Conservation (phyloP, 2,329 filamentous ascomycete genomes). For the Aureobasidium uvarum region DNA sequence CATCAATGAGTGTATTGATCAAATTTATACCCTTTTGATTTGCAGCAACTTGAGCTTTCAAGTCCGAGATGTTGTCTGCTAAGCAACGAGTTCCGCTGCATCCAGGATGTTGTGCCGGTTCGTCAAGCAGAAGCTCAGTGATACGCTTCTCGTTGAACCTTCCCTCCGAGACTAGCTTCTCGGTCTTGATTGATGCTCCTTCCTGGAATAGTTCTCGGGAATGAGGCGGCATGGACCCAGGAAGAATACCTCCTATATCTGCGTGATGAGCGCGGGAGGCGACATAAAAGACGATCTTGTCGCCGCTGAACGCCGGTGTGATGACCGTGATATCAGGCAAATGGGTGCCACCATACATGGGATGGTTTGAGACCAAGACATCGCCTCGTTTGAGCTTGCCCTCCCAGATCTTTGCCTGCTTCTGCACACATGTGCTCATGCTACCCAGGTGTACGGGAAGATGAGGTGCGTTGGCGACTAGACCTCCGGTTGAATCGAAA, state of each 20-base stretch:
- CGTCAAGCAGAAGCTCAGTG: constrained; percentile 63
- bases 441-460: constrained; percentile 77
- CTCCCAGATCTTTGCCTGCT: constrained; percentile 76
- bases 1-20: constrained; percentile 70
- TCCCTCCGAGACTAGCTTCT: constrained; percentile 72
- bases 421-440: constrained; percentile 80
- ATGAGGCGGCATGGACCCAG: constrained; percentile 78
- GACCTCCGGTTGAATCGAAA: constrained; percentile 70
- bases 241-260: constrained; percentile 79
- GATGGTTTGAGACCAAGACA: constrained; percentile 80
- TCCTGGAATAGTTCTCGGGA: constrained; percentile 61
- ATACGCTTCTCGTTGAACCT: constrained; percentile 76
- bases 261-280: constrained; percentile 79
- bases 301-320: constrained; percentile 73
- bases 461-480: constrained; percentile 77
- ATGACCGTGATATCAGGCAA: constrained; percentile 79
- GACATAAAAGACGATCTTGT: constrained; percentile 77
- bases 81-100: constrained; percentile 77
- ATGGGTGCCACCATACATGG: constrained; percentile 80
- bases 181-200: constrained; percentile 55
- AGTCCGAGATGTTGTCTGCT: constrained; percentile 78
- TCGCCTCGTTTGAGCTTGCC: constrained; percentile 75
- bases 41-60: constrained; percentile 82
- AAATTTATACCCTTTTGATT: constrained; percentile 82
- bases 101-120: constrained; percentile 71